Evolutionary conservation across 768 basidiomycete genomes (phyloP).

Genomic region (Lyophyllum atratum): DNA sequence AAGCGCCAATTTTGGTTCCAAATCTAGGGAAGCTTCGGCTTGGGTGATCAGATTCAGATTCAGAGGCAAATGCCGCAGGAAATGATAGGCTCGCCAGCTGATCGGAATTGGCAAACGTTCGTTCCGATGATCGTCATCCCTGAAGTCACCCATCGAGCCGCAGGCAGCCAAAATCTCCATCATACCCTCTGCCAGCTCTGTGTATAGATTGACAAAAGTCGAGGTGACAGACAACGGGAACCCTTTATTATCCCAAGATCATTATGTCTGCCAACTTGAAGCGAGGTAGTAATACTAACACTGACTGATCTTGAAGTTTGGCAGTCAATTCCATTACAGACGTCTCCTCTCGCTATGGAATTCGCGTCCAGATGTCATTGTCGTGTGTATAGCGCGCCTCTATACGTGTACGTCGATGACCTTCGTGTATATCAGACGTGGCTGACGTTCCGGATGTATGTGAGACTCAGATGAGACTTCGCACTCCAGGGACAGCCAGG

Average conservation of each 20-base stretch:
- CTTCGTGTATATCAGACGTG: not conserved
- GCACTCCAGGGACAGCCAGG: too few species aligned
- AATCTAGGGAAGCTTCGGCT: too few species aligned
- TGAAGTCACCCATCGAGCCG: not conserved
- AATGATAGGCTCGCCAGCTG: too few species aligned
- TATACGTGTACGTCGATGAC: not conserved
- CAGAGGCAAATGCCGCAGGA: too few species aligned
- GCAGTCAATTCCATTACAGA: not conserved
- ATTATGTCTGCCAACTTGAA: not conserved
- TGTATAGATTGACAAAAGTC: not conserved
- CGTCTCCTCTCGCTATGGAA: not conserved
- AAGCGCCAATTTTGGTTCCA: too few species aligned
- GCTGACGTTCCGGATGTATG: not conserved
- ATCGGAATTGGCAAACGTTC: too few species aligned
- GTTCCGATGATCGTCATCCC: too few species aligned
- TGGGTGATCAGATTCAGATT: too few species aligned
- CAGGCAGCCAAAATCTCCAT: not conserved
- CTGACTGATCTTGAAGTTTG: not conserved
- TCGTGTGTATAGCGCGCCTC: not conserved
- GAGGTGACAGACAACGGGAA: not conserved
- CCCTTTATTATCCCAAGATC: not conserved
- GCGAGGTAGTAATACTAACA: not conserved
- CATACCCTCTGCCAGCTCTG: not conserved
- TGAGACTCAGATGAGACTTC: too few species aligned
- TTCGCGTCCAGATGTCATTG: not conserved